These are phyloP conservation scores for Arthroderma sp. DNA, from an alignment of 2,329 filamentous ascomycete species.

Conservation along the genomic window DNA sequence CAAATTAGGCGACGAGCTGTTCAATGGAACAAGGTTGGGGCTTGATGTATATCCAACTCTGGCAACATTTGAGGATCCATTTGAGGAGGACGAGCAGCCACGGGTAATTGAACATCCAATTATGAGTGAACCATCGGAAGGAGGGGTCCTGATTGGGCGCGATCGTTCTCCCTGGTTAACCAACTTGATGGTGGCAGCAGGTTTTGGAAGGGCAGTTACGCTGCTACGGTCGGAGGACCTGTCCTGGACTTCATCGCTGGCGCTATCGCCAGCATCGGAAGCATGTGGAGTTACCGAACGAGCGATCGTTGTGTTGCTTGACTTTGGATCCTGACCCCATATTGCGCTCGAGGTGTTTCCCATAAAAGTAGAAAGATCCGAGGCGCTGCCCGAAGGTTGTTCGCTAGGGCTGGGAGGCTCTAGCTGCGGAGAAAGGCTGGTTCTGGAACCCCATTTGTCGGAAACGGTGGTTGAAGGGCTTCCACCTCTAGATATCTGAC, in stretches of 20 bases:
- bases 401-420: constrained; percentile 6
- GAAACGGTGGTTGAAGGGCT: neutral
- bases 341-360: constrained; percentile 13
- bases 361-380: constrained; percentile 7
- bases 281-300: constrained; percentile 9
- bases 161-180: constrained; percentile 24
- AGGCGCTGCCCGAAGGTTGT: constrained; percentile 9
- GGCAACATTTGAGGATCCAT: constrained; percentile 30
- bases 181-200: constrained; percentile 26
- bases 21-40: constrained; percentile 29
- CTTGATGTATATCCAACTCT: constrained; percentile 29
- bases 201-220: constrained; percentile 20
- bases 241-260: constrained; percentile 18
- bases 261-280: constrained; percentile 12
- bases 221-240: constrained; percentile 13
- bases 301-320: constrained; percentile 15
- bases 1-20: constrained; percentile 31
- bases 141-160: constrained; percentile 15
- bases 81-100: constrained; percentile 13
- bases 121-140: constrained; percentile 9
- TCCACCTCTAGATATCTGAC: constrained; percentile 12
- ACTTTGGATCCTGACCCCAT: constrained; percentile 13
- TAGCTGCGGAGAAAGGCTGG: neutral
- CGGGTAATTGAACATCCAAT: constrained; percentile 17
- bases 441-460: neutral